phyloP scores from a whole-genome alignment of 2,329 filamentous ascomycete species.

The Penicillium thymicola region DNA sequence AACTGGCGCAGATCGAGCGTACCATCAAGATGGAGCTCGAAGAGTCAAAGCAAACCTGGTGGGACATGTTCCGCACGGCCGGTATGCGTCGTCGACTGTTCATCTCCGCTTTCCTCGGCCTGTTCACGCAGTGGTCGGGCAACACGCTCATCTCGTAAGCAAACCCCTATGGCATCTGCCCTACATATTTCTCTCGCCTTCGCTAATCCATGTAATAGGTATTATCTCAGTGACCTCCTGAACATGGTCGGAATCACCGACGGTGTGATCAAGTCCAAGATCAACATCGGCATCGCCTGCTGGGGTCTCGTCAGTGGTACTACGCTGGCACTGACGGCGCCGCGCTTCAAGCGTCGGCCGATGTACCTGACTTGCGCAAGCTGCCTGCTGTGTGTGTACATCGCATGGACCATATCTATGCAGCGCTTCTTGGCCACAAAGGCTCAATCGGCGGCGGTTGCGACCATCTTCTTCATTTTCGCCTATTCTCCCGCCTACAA shows the following conservation, averaged over 20 bases:
- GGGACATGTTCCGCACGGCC: slow-evolving; percentile 27
- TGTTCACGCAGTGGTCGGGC: slow-evolving; percentile 46
- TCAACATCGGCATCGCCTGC: slow-evolving; percentile 40
- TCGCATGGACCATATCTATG: slow-evolving; percentile 54
- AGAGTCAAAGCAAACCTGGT: slow-evolving; percentile 26
- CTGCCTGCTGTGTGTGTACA: slow-evolving; percentile 53
- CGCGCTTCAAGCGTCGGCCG: slow-evolving; percentile 44
- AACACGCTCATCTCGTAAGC: slow-evolving; percentile 25
- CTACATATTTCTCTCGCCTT: background rate
- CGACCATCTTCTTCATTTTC: slow-evolving; percentile 58
- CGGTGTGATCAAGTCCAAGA: slow-evolving; percentile 37
- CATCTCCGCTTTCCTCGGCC: slow-evolving; percentile 29
- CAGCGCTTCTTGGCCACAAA: slow-evolving; percentile 33
- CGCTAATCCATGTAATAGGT: slow-evolving; percentile 27
- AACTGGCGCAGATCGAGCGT: slow-evolving; percentile 59
- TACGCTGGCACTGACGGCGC: slow-evolving; percentile 38
- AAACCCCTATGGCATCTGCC: background rate
- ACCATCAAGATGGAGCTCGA: slow-evolving; percentile 57
- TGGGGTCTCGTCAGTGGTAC: slow-evolving; percentile 43
- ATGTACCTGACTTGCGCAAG: slow-evolving; percentile 50
- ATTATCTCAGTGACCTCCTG: slow-evolving; percentile 32
- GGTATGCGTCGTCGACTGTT: slow-evolving; percentile 34
- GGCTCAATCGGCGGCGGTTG: slow-evolving; percentile 38
- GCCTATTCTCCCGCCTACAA: slow-evolving; percentile 60
- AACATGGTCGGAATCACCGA: slow-evolving; percentile 40